Conservation (phyloP, 2,329 filamentous ascomycete genomes). For the Pseudogymnoascus destructans region DNA sequence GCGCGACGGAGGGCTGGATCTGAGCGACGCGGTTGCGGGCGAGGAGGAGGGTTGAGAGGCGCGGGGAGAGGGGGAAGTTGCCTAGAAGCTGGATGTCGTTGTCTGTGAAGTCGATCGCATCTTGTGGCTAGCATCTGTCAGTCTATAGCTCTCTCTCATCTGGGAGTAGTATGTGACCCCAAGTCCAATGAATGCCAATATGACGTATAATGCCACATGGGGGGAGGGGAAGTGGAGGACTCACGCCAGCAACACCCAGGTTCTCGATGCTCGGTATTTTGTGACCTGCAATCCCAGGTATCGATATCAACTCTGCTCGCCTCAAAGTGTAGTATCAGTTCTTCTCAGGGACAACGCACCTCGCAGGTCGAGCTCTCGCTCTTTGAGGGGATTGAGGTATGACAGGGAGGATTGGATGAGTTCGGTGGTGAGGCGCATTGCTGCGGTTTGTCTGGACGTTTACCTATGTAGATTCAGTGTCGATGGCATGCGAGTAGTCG, state of each 20-base stretch:
- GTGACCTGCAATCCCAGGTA: conserved; percentile 62
- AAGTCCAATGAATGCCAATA: neutral
- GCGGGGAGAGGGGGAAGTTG: conserved; percentile 86
- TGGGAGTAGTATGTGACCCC: neutral
- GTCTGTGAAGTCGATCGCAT: conserved; percentile 96
- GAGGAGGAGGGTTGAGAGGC: conserved; percentile 75
- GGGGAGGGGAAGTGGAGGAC: conserved; percentile 27
- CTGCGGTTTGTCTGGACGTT: conserved; percentile 21
- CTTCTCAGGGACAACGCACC: conserved; percentile 83
- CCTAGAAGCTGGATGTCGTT: conserved; percentile 84
- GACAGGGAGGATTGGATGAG: conserved; percentile 89
- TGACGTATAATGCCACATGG: neutral
- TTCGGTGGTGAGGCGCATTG: conserved; percentile 90
- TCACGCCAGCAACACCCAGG: conserved; percentile 80
- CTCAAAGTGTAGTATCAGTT: conserved; percentile 80
- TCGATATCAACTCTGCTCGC: conserved; percentile 72
- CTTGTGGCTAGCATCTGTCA: conserved; percentile 55
- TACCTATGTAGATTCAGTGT: conserved; percentile 5
- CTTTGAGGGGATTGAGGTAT: conserved; percentile 96
- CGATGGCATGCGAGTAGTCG: neutral
- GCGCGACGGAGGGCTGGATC: conserved; percentile 64
- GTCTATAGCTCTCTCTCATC: conserved; percentile 8
- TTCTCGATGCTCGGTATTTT: conserved; percentile 98
- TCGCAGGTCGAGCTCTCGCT: conserved; percentile 98
- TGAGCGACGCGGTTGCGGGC: conserved; percentile 76